Evolutionary conservation across 192 early-diverging fungal species (phyloP), one percentile per base, ranked within the genome.

Genomic region (Mortierella hygrophila): DNA sequence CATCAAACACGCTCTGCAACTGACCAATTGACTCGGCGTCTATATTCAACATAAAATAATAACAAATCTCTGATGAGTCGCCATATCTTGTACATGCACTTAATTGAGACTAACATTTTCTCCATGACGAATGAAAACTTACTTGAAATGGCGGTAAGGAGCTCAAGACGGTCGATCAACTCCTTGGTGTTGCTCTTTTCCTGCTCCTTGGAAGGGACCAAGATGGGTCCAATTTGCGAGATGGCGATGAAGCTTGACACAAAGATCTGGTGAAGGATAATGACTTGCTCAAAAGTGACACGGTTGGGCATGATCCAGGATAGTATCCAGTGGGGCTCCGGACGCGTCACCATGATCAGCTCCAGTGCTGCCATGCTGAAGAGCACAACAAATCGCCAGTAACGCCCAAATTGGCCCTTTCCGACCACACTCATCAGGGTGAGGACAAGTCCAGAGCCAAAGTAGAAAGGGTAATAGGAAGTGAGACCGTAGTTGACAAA

Each of bases 391-490:
- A 91, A 83, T 26, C 90, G 78, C 90, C 90, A 91, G 57, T 83
- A 91, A 8, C 86, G 82, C 49, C 85, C 90, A 79, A 91, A 91
- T 75, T 91, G 86, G 5, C 85, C 90, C 74, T 91, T 91, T 21
- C 90, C 90, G 8, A 91, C 63, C 46, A 91, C 76, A 52, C 89
- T 89, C 75, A 91, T 74, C 21, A 91, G 37, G 7, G 89, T 41
- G 16, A 91, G 65, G 11, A 91, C 42, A 20, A 88, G 74, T 6
- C 90, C 88, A 6, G 88, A 80, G 2, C 90, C 83, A 21, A 86
- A 13, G 60, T 91, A 91, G 70, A 88, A 91, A 42, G 82, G 84
- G 41, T 77, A 68, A 49, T 75, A 85, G 0, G 77, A 77, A 9
- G 69, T 37, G 26, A 76, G 70, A 16, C 89, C 83, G 8, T 65